phyloP scores from a whole-genome alignment of 768 basidiomycete genomes.

The Clathrus columnatus region DNA sequence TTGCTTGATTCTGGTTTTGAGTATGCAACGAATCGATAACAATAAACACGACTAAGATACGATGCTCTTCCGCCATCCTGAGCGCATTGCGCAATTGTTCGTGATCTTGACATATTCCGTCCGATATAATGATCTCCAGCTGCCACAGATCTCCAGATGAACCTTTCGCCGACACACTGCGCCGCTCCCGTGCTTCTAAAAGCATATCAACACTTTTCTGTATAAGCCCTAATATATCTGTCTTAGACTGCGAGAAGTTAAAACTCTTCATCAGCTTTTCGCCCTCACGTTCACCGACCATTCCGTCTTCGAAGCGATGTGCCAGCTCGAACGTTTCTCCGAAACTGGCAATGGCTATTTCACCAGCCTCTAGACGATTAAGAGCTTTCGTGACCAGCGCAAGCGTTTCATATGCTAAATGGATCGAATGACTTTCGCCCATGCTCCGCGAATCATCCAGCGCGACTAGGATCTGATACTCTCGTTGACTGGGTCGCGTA shows the following conservation, averaged over 20 bases:
- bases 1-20: slow-evolving; percentile 18
- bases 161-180: slow-evolving; percentile 38
- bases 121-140: slow-evolving; percentile 94
- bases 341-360: slow-evolving; percentile 85
- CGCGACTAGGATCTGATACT: slow-evolving; percentile 91
- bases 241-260: slow-evolving; percentile 81
- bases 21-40: slow-evolving; percentile 83
- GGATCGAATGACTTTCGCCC: slow-evolving; percentile 86
- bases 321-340: slow-evolving; percentile 82
- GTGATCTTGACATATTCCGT: slow-evolving; percentile 98
- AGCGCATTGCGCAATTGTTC: slow-evolving; percentile 71
- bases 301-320: slow-evolving; percentile 76
- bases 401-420: slow-evolving; percentile 90
- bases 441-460: slow-evolving; percentile 96
- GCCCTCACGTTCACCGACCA: slow-evolving; percentile 75
- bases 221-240: slow-evolving; percentile 76
- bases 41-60: slow-evolving; percentile 94
- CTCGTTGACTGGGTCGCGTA: slow-evolving; percentile 86
- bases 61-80: slow-evolving; percentile 78
- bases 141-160: slow-evolving; percentile 89
- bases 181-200: slow-evolving; percentile 65
- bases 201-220: slow-evolving; percentile 69
- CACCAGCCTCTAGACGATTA: slow-evolving; percentile 89
- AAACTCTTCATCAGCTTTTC: slow-evolving; percentile 76
- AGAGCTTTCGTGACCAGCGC: slow-evolving; percentile 88